Evolutionary conservation across 257 asterid species (phyloP).

Genomic region (Lycium ferocissimum): DNA sequence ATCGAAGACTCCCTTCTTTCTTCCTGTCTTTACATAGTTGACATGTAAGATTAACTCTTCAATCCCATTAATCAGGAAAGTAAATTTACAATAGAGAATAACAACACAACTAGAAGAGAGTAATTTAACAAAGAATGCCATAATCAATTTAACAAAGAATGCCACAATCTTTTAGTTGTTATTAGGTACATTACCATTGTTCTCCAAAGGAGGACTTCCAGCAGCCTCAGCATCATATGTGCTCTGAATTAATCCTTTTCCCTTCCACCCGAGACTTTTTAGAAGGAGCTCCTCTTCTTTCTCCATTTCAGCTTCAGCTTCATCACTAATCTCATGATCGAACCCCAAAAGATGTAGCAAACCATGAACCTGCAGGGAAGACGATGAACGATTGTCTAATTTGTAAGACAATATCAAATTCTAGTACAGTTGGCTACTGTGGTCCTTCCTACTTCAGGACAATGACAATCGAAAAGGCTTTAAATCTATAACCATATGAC

Average conservation of each 20-base stretch:
- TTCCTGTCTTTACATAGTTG: conserved; percentile 97
- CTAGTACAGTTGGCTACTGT: neutral
- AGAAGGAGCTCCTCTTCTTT: conserved; percentile 80
- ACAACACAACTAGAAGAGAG: conserved; percentile 24
- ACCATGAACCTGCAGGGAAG: conserved; percentile 81
- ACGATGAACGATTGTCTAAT: conserved; percentile 28
- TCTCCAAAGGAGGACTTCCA: conserved; percentile 52
- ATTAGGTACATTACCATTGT: conserved; percentile 62
- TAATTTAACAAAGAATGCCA: conserved; percentile 27
- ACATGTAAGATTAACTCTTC: conserved; percentile 60
- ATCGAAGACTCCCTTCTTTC: conserved; percentile 93
- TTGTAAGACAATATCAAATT: conserved; percentile 23
- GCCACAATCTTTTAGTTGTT: conserved; percentile 31
- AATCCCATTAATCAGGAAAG: conserved; percentile 48
- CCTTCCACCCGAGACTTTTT: conserved; percentile 90
- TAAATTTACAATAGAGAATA: neutral
- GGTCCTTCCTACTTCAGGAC: conserved; percentile 10
- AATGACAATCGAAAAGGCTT: neutral
- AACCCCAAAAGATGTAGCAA: conserved; percentile 95
- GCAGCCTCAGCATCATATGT: conserved; percentile 64
- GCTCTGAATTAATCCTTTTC: conserved; percentile 91
- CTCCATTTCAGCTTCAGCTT: conserved; percentile 98
- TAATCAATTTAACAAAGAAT: conserved; percentile 22
- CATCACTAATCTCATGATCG: conserved; percentile 94
- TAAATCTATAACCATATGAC: neutral